Base-by-base conservation (phyloP, 2,329 filamentous ascomycete species). In the Exophiala phaeomuriformis region DNA sequence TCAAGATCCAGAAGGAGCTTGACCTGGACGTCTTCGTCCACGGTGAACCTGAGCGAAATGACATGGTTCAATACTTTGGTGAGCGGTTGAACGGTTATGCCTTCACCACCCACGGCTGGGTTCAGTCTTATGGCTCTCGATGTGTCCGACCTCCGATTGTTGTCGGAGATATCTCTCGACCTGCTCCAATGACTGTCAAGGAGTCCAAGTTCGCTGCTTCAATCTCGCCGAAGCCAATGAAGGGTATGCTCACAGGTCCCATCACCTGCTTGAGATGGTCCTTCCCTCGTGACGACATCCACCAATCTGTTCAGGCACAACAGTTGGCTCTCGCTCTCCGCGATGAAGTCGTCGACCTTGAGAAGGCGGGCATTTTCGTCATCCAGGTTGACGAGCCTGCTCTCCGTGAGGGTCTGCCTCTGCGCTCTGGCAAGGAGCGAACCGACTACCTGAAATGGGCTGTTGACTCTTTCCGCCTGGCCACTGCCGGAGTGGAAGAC, bases 51-150 rank as follows among this genome's bases (percentile, higher is more conserved):
- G 93, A 98, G 84, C 90, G 93, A 74, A 98, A 98, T 79, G 93
- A 98, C 84, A 98, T 98, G 93, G 93, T 98, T 50, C 93, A 98
- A 77, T 98, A 96, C 85, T 98, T 98, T 67, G 93, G 93, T 75
- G 93, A 98, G 83, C 87, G 89, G 69, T 82, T 98, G 61, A 83
- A 94, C 68, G 93, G 93, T 69, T 98, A 97, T 74, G 86, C 90
- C 71, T 98, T 98, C 83, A 98, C 93, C 72, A 97, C 91, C 72
- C 88, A 96, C 78, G 93, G 88, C 65, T 98, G 93, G 93, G 93
- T 98, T 53, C 90, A 98, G 82, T 89, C 83, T 67, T 98, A 98
- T 75, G 93, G 93, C 68, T 98, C 93, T 64, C 93, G 93, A 69
- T 98, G 93, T 75, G 93, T 98, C 66, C 88, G 93, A 71, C 93